Percentiles rank a stretch among this genome's conserved stretches.
Evolutionary conservation across 192 early-diverging fungal species (phyloP).

Genomic region (Powellomyces hirtus): DNA sequence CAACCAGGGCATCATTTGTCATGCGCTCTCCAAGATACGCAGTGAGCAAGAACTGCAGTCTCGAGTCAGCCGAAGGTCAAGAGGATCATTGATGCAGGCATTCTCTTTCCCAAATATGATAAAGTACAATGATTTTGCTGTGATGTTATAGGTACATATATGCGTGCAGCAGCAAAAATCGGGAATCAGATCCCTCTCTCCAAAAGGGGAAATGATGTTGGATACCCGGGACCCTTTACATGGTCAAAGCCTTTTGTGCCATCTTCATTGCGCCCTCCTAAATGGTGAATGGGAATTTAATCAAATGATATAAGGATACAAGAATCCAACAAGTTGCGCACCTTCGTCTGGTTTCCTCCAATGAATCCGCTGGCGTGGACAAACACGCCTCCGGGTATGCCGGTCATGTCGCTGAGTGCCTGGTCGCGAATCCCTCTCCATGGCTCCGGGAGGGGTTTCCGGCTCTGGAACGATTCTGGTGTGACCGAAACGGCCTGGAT

Average conservation of each 20-base stretch:
- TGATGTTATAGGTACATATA: too few relatives aligned
- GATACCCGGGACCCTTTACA: too few relatives aligned
- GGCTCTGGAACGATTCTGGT: conserved; percentile 51
- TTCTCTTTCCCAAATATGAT: too few relatives aligned
- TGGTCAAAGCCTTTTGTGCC: conserved; percentile 59
- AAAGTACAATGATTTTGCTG: too few relatives aligned
- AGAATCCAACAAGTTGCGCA: conserved; percentile 41
- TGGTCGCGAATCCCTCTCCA: conserved; percentile 79
- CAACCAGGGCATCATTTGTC: too few relatives aligned
- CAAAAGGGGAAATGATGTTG: too few relatives aligned
- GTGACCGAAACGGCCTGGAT: conserved; percentile 64
- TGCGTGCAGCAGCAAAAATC: too few relatives aligned
- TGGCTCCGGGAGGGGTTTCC: conserved; percentile 75
- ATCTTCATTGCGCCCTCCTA: conserved; percentile 71
- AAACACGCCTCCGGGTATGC: conserved; percentile 80
- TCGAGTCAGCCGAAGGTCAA: too few relatives aligned
- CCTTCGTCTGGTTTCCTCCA: conserved; percentile 76
- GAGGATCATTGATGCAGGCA: too few relatives aligned
- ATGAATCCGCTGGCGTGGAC: conserved; percentile 86
- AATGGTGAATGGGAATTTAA: background rate
- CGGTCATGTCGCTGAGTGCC: conserved; percentile 71
- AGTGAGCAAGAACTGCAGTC: too few relatives aligned
- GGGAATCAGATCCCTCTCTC: too few relatives aligned
- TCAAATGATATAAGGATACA: background rate
- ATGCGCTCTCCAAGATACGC: too few relatives aligned